Evolutionary conservation across 306 rosid species (phyloP).

Genomic region (Cucurbita maxima): DNA sequence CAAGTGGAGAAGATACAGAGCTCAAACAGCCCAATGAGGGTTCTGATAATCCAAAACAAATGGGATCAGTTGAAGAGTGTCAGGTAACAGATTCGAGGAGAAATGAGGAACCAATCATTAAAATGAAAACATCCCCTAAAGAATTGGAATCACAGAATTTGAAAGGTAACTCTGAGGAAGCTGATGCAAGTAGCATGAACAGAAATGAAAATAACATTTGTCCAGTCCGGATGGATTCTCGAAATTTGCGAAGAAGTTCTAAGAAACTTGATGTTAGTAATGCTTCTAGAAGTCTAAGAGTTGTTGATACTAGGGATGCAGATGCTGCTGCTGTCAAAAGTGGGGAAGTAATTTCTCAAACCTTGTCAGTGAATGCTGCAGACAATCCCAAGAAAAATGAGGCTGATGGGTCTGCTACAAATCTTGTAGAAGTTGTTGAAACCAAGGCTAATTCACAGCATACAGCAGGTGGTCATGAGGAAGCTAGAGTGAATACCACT

Average conservation of each 20-base stretch:
- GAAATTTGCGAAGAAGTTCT: not conserved
- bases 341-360: not conserved
- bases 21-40: not conserved
- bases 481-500: not conserved
- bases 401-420: not conserved
- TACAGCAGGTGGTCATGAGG: not conserved
- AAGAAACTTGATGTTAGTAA: not conserved
- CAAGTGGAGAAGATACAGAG: not conserved
- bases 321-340: not conserved
- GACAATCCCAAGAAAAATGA: not conserved
- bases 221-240: slow-evolving; percentile 4
- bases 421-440: not conserved
- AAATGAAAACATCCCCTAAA: slow-evolving; percentile 9
- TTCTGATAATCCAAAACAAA: not conserved
- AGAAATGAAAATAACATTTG: slow-evolving; percentile 22
- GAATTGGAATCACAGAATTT: slow-evolving; percentile 12
- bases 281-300: not conserved
- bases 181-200: slow-evolving; percentile 8
- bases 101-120: slow-evolving; percentile 10
- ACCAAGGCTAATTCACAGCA: not conserved
- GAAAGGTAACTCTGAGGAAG: slow-evolving; percentile 10
- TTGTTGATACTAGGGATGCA: not conserved
- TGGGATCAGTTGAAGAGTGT: slow-evolving; percentile 12
- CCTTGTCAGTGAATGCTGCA: not conserved
- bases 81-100: slow-evolving; percentile 9